Base-by-base conservation (phyloP, 2,329 filamentous ascomycete species). In the Curvularia sp. region DNA sequence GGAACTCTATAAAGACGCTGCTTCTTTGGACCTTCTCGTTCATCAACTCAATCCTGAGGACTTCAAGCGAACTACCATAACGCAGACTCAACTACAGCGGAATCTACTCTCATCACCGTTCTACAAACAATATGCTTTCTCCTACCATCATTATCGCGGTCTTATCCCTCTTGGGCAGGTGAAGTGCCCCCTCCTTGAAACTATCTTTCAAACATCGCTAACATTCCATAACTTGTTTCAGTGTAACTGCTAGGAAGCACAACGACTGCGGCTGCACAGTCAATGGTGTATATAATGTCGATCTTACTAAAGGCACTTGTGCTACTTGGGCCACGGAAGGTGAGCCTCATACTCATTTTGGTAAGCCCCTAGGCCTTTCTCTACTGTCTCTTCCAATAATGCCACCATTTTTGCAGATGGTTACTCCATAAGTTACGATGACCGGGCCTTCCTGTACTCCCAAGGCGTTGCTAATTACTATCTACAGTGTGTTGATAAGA, bases 101-200 rank as follows among this genome's bases (percentile, higher is more conserved):
- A 48, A 24, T 18, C 18, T 24, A 4, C n/a, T 33, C 15, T 33
- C 31, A 22, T 4, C 30, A 48, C 20, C n/a, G 20, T 20, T 48
- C 44, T 35, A 48, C 31, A 1, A 35, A 24, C 18, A 49, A 24
- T 1, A 38, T 49, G 30, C 46, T 35, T 49, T 35, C 28, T 35
- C 38, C 46, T 15, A 49, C 46, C 9, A 35, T 49, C 8, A 22
- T 48, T 5, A 38, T 38, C 30, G 30, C 30, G 28, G 13, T 26
- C 30, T 24, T 49, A 1, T 49, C 46, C 18, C 30, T 49, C 30
- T 13, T 49, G 46, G 46, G 46, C 28, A 49, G 30, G 46, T 38
- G 24, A 38, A 13, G 10, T 49, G 15, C 26, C 30, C 46, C 30
- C 46, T 26, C 13, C 46, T 35, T 13, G 9, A 22, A 18, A 7